Conservation (phyloP, 257 asterid species). For the Gynochthodes officinalis region DNA sequence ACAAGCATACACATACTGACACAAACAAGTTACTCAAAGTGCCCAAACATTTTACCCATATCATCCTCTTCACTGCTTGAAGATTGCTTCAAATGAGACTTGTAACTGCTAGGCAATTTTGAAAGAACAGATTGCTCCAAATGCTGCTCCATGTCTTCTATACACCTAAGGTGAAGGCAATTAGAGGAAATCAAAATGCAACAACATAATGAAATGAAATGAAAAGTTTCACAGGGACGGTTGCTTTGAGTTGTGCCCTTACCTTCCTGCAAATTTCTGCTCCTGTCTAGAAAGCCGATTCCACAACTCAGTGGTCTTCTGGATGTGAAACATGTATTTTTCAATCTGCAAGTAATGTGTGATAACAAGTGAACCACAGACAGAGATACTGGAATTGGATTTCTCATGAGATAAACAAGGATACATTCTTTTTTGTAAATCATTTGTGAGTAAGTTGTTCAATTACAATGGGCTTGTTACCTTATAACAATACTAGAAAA, state of each 20-base stretch:
- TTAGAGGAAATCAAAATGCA: constrained; percentile 3
- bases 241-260: not conserved
- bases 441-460: not conserved
- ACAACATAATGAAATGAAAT: not conserved
- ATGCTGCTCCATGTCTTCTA: constrained; percentile 56
- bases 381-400: constrained; percentile 5
- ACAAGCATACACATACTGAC: not conserved
- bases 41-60: constrained; percentile 62
- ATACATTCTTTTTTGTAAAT: not conserved
- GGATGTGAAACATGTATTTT: constrained; percentile 59
- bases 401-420: constrained; percentile 4
- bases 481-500: not conserved
- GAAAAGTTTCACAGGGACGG: not conserved
- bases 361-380: constrained; percentile 16
- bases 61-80: constrained; percentile 81
- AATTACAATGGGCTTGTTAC: not conserved
- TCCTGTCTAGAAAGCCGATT: constrained; percentile 67
- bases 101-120: constrained; percentile 75
- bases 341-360: constrained; percentile 52
- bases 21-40: not conserved
- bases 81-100: constrained; percentile 76
- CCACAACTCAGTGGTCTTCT: constrained; percentile 55
- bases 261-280: constrained; percentile 65
- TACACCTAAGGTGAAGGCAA: constrained; percentile 46
- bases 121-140: constrained; percentile 70